These are phyloP conservation scores for Wakefieldia striispora DNA, from an alignment of 768 basidiomycete genomes.

Conservation along the genomic window DNA sequence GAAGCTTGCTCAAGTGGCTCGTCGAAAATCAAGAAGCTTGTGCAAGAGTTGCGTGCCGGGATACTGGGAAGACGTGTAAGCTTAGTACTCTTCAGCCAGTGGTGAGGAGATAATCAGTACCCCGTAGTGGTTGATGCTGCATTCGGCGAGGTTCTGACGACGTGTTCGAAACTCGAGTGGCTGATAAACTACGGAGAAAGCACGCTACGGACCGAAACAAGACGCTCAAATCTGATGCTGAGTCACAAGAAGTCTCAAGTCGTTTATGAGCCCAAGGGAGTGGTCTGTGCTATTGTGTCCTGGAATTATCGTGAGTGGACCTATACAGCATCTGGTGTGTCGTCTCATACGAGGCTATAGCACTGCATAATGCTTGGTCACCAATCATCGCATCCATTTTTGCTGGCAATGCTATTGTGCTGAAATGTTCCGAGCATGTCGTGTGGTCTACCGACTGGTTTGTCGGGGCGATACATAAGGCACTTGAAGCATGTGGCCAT, in stretches of 20 bases:
- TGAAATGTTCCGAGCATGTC: constrained; percentile 93
- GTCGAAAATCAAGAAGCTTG: constrained; percentile 87
- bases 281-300: constrained; percentile 89
- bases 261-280: constrained; percentile 88
- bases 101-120: background rate
- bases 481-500: constrained; percentile 79
- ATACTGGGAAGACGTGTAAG: constrained; percentile 93
- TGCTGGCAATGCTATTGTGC: constrained; percentile 83
- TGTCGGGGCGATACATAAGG: constrained; percentile 71
- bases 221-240: constrained; percentile 65
- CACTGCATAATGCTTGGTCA: constrained; percentile 91
- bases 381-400: constrained; percentile 91
- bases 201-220: constrained; percentile 67
- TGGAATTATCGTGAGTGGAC: constrained; percentile 84
- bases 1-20: constrained; percentile 89
- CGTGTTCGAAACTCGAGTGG: constrained; percentile 93
- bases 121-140: constrained; percentile 84
- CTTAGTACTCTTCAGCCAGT: constrained; percentile 10
- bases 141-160: constrained; percentile 93
- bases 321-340: background rate
- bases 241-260: constrained; percentile 77
- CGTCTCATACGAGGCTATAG: constrained; percentile 38
- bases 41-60: constrained; percentile 84
- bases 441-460: constrained; percentile 90
- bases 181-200: constrained; percentile 82